Percentiles rank a stretch among this genome's conserved stretches.
These are phyloP conservation scores for Martiniozyma asiatica DNA, from an alignment of 1,139 yeast species.

Conservation along the genomic window DNA sequence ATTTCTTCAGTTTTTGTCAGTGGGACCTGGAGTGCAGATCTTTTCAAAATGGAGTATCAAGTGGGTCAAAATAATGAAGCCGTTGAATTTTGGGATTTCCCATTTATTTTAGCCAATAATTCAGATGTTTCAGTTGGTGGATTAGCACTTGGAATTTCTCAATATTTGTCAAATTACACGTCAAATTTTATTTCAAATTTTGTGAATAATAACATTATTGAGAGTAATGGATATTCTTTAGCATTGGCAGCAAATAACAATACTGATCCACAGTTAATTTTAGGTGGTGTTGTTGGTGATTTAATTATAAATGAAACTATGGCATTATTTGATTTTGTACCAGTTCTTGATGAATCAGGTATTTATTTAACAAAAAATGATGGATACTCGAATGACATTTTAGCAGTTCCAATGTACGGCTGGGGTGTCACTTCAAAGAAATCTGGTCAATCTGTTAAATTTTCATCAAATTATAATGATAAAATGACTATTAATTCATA, in stretches of 20 bases:
- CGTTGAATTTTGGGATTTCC: constrained; percentile 10
- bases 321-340: constrained; percentile 32
- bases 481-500: constrained; percentile 13
- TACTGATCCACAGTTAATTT: constrained; percentile 27
- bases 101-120: constrained; percentile 27
- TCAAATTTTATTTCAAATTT: constrained; percentile 27
- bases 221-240: constrained; percentile 43
- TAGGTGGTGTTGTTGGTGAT: constrained; percentile 46
- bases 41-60: constrained; percentile 7
- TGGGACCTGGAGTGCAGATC: constrained; percentile 18
- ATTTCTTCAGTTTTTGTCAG: constrained; percentile 11
- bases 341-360: constrained; percentile 25
- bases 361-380: constrained; percentile 11
- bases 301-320: constrained; percentile 30
- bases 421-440: constrained; percentile 35
- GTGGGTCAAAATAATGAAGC: background rate
- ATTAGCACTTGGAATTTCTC: constrained; percentile 40
- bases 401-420: constrained; percentile 46
- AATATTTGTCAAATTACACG: constrained; percentile 9
- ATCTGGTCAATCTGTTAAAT: constrained; percentile 29
- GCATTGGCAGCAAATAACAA: constrained; percentile 27
- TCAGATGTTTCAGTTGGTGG: constrained; percentile 40
- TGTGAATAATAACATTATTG: constrained; percentile 28
- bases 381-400: constrained; percentile 28
- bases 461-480: constrained; percentile 23